Conservation (phyloP, 495 filamentous ascomycete species). For the Astrothelium subdiscretum region DNA sequence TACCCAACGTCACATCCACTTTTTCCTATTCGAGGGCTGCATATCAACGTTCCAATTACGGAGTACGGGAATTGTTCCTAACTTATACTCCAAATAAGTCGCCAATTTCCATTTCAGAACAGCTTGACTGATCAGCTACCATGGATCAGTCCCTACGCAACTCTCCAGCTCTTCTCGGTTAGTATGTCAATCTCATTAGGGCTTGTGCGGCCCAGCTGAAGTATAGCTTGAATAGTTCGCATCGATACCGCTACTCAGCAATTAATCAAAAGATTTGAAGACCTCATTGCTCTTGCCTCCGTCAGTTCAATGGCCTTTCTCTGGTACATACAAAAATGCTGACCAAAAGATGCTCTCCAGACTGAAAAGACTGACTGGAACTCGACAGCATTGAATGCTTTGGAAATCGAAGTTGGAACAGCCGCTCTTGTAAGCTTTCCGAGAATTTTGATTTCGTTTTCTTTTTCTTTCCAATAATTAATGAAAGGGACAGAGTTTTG, state of each 20-base stretch:
- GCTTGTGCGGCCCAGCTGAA: background rate
- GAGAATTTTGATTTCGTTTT: background rate
- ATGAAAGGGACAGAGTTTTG: too few relatives aligned
- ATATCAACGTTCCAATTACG: too few relatives aligned
- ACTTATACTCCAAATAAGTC: too few relatives aligned
- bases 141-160: background rate
- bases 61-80: too few relatives aligned
- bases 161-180: background rate
- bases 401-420: slow-evolving; percentile 53
- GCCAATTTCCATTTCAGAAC: too few relatives aligned
- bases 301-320: slow-evolving; percentile 24
- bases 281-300: slow-evolving; percentile 45
- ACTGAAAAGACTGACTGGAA: slow-evolving; percentile 28
- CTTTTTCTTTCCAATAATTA: background rate
- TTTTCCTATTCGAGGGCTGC: too few relatives aligned
- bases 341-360: too few relatives aligned
- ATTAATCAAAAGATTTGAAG: slow-evolving; percentile 49
- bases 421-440: slow-evolving; percentile 42
- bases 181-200: background rate
- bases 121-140: background rate
- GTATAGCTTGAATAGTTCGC: background rate
- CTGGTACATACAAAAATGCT: too few relatives aligned
- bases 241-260: background rate
- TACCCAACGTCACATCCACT: too few relatives aligned
- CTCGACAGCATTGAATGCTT: slow-evolving; percentile 45